Conservation (phyloP, 768 basidiomycete species). For the Kwoniella shandongensis region DNA sequence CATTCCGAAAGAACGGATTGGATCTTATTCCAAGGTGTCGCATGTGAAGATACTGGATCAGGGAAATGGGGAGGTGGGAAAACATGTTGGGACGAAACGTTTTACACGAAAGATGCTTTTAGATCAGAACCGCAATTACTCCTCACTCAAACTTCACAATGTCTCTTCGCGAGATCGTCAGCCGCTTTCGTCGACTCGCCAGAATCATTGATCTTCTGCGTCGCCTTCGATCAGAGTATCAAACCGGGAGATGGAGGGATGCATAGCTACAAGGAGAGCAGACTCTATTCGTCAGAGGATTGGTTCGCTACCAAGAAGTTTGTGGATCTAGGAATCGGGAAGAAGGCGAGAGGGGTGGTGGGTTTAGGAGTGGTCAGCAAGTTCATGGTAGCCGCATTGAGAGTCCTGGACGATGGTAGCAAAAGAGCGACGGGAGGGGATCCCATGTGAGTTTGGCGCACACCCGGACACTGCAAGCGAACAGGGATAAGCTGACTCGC, state of each 20-base stretch:
- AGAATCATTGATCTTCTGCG: conserved; percentile 78
- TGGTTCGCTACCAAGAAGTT: conserved; percentile 71
- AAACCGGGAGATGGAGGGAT: conserved; percentile 39
- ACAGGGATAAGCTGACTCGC: conserved; percentile 46
- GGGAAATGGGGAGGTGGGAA: conserved; percentile 51
- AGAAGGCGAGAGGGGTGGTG: conserved; percentile 81
- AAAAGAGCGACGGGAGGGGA: conserved; percentile 40
- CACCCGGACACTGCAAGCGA: conserved; percentile 56
- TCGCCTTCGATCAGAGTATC: conserved; percentile 69
- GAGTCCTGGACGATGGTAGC: conserved; percentile 60
- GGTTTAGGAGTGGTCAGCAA: conserved; percentile 91
- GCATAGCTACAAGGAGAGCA: conserved; percentile 61
- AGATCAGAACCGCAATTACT: conserved; percentile 62
- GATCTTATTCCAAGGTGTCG: conserved; percentile 51
- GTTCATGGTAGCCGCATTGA: conserved; percentile 86
- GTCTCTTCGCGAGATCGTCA: conserved; percentile 86
- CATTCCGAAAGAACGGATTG: conserved; percentile 68
- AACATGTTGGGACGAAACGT: conserved; percentile 66
- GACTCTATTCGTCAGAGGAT: conserved; percentile 79
- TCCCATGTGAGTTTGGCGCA: conserved; percentile 36
- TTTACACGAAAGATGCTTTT: conserved; percentile 84
- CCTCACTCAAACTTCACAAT: conserved; percentile 69
- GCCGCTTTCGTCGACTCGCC: conserved; percentile 76
- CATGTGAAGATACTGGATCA: conserved; percentile 47
- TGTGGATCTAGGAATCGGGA: conserved; percentile 80